phyloP scores from a whole-genome alignment of 2,329 filamentous ascomycete species.

The Colletotrichum falcatum region DNA sequence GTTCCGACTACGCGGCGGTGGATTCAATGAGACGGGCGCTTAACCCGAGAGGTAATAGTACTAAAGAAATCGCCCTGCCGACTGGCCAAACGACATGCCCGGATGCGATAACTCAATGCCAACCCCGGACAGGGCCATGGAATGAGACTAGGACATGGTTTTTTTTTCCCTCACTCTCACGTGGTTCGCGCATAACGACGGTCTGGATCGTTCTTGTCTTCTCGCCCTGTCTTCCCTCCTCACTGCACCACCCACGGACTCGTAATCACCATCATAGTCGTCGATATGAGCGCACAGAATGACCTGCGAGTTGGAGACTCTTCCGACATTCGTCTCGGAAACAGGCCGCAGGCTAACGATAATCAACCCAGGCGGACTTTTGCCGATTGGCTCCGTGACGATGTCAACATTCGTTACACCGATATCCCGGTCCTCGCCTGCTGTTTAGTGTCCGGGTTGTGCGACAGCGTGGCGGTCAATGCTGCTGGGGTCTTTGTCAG shows the following conservation, averaged over 20 bases:
- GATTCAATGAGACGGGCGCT: slow-evolving; percentile 20
- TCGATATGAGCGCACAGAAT: slow-evolving; percentile 30
- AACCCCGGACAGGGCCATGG: slow-evolving; percentile 19
- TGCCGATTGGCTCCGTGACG: slow-evolving; percentile 39
- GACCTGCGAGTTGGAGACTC: slow-evolving; percentile 29
- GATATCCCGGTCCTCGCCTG: slow-evolving; percentile 55
- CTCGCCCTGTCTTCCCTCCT: background rate
- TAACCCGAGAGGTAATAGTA: slow-evolving; percentile 36
- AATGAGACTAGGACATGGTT: background rate
- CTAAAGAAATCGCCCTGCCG: slow-evolving; percentile 20
- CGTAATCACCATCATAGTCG: background rate
- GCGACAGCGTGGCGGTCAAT: slow-evolving; percentile 56
- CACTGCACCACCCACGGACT: background rate
- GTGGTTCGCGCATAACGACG: slow-evolving; percentile 19
- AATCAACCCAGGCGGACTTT: slow-evolving; percentile 20
- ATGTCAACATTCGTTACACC: slow-evolving; percentile 42
- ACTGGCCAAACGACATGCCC: slow-evolving; percentile 30
- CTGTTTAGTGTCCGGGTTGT: slow-evolving; percentile 54
- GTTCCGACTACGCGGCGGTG: slow-evolving; percentile 38
- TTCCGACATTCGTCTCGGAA: slow-evolving; percentile 32
- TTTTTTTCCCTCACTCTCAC: background rate
- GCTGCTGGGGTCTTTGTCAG: slow-evolving; percentile 54
- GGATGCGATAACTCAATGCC: slow-evolving; percentile 37
- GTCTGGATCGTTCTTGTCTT: background rate
- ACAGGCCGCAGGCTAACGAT: slow-evolving; percentile 4